These are phyloP conservation scores for Nitzschia sp. DNA, from an alignment of 108 stramenopile genomes.

Conservation along the genomic window DNA sequence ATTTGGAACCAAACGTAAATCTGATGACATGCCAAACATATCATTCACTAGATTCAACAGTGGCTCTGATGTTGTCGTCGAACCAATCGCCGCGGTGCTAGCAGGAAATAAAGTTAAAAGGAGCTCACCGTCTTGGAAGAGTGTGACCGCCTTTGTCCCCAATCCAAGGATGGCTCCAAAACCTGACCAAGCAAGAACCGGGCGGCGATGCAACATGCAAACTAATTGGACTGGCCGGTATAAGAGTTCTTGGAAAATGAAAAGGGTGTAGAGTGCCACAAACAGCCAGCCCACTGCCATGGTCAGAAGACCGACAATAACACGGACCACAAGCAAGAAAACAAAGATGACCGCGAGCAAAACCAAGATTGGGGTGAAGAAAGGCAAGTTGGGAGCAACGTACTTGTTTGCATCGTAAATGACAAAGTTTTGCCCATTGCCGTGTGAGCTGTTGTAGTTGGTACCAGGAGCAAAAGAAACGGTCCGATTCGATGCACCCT, in stretches of 20 bases:
- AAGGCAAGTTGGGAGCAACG: neutral
- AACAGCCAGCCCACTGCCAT: constrained; percentile 14
- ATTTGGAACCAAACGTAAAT: constrained; percentile 6
- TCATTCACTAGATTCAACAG: no score
- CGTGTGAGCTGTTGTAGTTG: neutral
- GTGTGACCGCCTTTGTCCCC: neutral
- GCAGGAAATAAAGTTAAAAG: neutral
- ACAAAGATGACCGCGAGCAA: constrained; percentile 3
- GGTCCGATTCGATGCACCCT: neutral
- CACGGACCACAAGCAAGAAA: constrained; percentile 8
- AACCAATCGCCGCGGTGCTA: neutral
- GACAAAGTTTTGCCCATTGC: neutral
- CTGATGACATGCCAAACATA: constrained; percentile 12
- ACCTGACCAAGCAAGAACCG: constrained; percentile 2
- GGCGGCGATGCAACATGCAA: neutral
- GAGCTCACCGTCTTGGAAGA: neutral
- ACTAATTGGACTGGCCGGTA: constrained; percentile 6
- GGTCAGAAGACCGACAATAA: constrained; percentile 10
- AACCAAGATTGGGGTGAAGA: constrained; percentile 10
- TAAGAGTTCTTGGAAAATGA: neutral
- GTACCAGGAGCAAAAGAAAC: neutral
- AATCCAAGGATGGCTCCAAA: constrained; percentile 7
- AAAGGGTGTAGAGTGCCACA: neutral
- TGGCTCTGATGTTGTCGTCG: no score
- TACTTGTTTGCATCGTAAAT: constrained; percentile 22